phyloP scores from a whole-genome alignment of 768 basidiomycete species.

The Collybiopsis luxurians region DNA sequence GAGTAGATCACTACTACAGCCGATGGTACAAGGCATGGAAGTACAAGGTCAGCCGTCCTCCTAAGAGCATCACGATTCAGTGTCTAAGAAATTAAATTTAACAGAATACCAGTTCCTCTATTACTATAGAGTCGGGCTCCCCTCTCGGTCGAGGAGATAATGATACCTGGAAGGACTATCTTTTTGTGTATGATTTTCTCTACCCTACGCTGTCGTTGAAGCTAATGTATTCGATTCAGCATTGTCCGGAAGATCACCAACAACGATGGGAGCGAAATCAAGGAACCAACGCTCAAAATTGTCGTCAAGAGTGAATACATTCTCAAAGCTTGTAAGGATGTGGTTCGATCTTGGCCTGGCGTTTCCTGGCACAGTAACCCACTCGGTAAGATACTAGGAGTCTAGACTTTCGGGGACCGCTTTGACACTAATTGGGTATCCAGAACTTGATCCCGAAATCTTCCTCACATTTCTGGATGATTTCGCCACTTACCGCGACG shows the following conservation, averaged over 20 bases:
- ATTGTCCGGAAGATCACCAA: slow-evolving; percentile 50
- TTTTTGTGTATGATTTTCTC: slow-evolving; percentile 41
- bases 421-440: neutral
- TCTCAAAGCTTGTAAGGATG: slow-evolving; percentile 53
- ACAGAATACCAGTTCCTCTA: slow-evolving; percentile 53
- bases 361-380: slow-evolving; percentile 61
- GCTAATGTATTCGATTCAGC: slow-evolving; percentile 22
- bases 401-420: neutral
- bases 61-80: neutral
- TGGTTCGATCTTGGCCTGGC: slow-evolving; percentile 56
- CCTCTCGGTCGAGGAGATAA: slow-evolving; percentile 36
- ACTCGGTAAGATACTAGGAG: slow-evolving; percentile 39
- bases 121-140: slow-evolving; percentile 46
- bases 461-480: slow-evolving; percentile 51
- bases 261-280: slow-evolving; percentile 23
- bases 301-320: slow-evolving; percentile 60
- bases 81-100: neutral
- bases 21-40: slow-evolving; percentile 57
- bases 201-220: neutral
- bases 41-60: slow-evolving; percentile 37
- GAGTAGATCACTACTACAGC: slow-evolving; percentile 59
- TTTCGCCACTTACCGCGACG: slow-evolving; percentile 42
- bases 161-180: slow-evolving; percentile 57
- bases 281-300: slow-evolving; percentile 46
- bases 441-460: slow-evolving; percentile 53